Base-by-base conservation (phyloP, 768 basidiomycete species). In the Agrocybe praecox region DNA sequence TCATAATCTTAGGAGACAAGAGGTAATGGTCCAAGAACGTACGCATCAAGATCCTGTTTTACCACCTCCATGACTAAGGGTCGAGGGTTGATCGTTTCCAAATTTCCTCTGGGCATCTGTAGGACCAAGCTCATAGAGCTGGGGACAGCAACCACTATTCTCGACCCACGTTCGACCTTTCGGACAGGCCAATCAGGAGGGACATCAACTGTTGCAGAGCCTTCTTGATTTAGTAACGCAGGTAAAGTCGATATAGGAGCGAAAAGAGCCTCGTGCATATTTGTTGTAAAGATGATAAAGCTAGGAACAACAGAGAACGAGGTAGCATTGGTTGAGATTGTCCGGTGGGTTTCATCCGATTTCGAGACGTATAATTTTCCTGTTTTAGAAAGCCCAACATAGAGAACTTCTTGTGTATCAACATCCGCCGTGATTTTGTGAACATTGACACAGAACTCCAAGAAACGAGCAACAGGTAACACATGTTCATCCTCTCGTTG, bases 91-190 rank as follows among this genome's bases (percentile, higher is more conserved):
- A 99, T 88, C 1, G 94, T 98, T 75, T 99, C 97, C 58, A 99
- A 67, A 72, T 98, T 98, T 1, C 97, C 97, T 61, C 97, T 77
- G 0, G 96, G 97, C 96, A 98, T 98, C 73, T 99, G 97, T 10
- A 99, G 75, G 0, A 98, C 91, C 32, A 99, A 72, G 63, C 82
- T 87, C 92, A 96, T 98, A 8, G 85, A 75, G 56, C 88, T 94
- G 0, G 95, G 89, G 0, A 97, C 88, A 12, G 89, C 90, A 0
- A 89, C 86, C 4, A 98, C 94, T 32, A 98, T 95, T 56, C 89
- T 76, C 7, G 92, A 88, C 3, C 97, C 97, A 26, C 97, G 77
- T 71, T 99, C 97, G 1, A 98, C 83, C 18, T 91, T 83, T 40
- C 96, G 82, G 11, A 78, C 83, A 66, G 91, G 87, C 86, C 87